Conservation (phyloP, 1,284 basidiomycete genomes). For the Porodaedalea pini region DNA sequence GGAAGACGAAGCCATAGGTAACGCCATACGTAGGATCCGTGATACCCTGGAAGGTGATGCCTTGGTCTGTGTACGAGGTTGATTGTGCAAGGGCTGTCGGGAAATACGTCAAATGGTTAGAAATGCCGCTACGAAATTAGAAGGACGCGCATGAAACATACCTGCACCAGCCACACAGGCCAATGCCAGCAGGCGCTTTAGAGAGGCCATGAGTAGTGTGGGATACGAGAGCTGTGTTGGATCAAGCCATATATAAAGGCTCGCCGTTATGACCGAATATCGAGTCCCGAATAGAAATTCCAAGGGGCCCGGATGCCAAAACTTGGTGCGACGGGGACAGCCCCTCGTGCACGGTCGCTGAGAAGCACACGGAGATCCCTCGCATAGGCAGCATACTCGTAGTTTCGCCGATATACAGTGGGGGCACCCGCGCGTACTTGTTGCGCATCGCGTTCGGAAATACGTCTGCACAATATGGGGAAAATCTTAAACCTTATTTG, state of each 20-base stretch:
- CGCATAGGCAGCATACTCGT: not conserved
- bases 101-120: not conserved
- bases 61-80: slow-evolving; percentile 26
- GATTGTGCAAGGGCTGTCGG: slow-evolving; percentile 18
- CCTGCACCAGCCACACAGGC: slow-evolving; percentile 15
- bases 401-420: slow-evolving; percentile 15
- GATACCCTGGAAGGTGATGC: slow-evolving; percentile 51
- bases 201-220: slow-evolving; percentile 7
- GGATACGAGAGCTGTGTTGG: too few species aligned
- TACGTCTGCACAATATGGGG: slow-evolving; percentile 18
- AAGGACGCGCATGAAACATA: not conserved
- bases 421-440: not conserved
- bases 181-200: slow-evolving; percentile 13
- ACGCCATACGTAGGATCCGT: slow-evolving; percentile 48
- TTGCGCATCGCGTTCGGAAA: slow-evolving; percentile 7
- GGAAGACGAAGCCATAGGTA: slow-evolving; percentile 52
- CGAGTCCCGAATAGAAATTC: not conserved
- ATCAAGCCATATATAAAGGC: slow-evolving; percentile 10
- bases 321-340: not conserved
- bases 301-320: not conserved
- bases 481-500: slow-evolving; percentile 8
- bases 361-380: slow-evolving; percentile 7
- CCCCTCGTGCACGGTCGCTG: not conserved
- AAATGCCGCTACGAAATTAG: not conserved
- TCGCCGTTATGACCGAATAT: not conserved